These are phyloP conservation scores for Phascolomyces articulosus DNA, from an alignment of 371 early-diverging fungal genomes.

Conservation along the genomic window DNA sequence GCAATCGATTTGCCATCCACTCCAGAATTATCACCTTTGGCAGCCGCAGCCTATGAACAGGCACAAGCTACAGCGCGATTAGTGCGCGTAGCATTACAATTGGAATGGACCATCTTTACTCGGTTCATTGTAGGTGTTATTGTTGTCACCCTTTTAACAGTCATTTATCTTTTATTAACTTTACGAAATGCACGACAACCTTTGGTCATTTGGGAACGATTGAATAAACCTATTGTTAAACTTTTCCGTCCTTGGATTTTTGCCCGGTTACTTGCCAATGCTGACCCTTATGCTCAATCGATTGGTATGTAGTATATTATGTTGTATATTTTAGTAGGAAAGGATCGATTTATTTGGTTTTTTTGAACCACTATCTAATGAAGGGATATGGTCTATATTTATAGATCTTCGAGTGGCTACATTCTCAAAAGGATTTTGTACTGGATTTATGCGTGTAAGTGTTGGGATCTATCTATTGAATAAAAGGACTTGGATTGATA, in stretches of 20 bases:
- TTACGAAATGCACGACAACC: slow-evolving; percentile 46
- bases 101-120: slow-evolving; percentile 55
- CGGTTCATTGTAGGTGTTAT: slow-evolving; percentile 37
- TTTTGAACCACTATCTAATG: no score
- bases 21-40: slow-evolving; percentile 7
- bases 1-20: neutral
- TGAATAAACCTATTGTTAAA: slow-evolving; percentile 48
- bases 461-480: neutral
- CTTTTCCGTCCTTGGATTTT: slow-evolving; percentile 49
- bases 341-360: neutral
- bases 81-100: slow-evolving; percentile 35
- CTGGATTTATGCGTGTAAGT: slow-evolving; percentile 53
- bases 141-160: slow-evolving; percentile 31
- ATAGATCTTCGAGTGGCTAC: slow-evolving; percentile 53
- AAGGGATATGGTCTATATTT: neutral
- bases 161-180: slow-evolving; percentile 41
- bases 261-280: slow-evolving; percentile 33
- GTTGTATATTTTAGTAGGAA: no score
- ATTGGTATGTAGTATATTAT: slow-evolving; percentile 34
- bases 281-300: slow-evolving; percentile 46
- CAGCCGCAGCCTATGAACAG: slow-evolving; percentile 38
- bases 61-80: slow-evolving; percentile 40
- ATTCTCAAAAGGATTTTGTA: slow-evolving; percentile 50
- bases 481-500: neutral
- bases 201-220: slow-evolving; percentile 48